phyloP scores from a whole-genome alignment of 768 basidiomycete species.

The Hygrophorus pudorinus region DNA sequence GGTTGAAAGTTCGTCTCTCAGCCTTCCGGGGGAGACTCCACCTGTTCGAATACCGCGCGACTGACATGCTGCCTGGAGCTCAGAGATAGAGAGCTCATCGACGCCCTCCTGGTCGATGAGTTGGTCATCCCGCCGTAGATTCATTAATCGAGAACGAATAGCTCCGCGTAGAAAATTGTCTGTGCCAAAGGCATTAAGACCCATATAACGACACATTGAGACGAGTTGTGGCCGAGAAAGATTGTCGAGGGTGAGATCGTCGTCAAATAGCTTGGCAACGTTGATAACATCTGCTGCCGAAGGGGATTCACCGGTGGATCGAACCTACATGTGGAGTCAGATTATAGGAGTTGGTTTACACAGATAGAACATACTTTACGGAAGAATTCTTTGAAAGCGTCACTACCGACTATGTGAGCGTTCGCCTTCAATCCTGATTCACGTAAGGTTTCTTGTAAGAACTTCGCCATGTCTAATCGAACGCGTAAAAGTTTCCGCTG shows the following conservation, averaged over 20 bases:
- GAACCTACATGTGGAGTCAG: slow-evolving; percentile 42
- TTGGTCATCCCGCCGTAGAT: slow-evolving; percentile 88
- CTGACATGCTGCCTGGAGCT: slow-evolving; percentile 89
- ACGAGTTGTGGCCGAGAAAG: slow-evolving; percentile 96
- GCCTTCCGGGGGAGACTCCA: slow-evolving; percentile 77
- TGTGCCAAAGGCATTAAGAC: slow-evolving; percentile 95
- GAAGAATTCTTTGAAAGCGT: slow-evolving; percentile 99
- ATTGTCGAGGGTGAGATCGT: slow-evolving; percentile 96
- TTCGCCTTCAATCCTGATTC: slow-evolving; percentile 91
- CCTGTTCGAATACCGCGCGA: slow-evolving; percentile 87
- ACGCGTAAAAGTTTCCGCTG: slow-evolving; percentile 91
- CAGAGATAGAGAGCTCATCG: slow-evolving; percentile 80
- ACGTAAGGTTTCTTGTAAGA: slow-evolving; percentile 92
- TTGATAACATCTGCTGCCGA: slow-evolving; percentile 83
- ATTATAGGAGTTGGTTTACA: background rate
- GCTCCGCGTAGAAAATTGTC: slow-evolving; percentile 95
- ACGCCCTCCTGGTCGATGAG: slow-evolving; percentile 86
- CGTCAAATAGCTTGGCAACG: slow-evolving; percentile 95
- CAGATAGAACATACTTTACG: slow-evolving; percentile 54
- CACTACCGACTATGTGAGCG: slow-evolving; percentile 85
- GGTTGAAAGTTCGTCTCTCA: slow-evolving; percentile 81
- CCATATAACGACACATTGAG: slow-evolving; percentile 97
- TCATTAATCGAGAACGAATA: slow-evolving; percentile 72
- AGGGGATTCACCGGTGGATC: slow-evolving; percentile 91
- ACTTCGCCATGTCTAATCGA: slow-evolving; percentile 97